These are phyloP conservation scores for Candida koratica DNA, from an alignment of 805 yeast genomes.

Conservation along the genomic window DNA sequence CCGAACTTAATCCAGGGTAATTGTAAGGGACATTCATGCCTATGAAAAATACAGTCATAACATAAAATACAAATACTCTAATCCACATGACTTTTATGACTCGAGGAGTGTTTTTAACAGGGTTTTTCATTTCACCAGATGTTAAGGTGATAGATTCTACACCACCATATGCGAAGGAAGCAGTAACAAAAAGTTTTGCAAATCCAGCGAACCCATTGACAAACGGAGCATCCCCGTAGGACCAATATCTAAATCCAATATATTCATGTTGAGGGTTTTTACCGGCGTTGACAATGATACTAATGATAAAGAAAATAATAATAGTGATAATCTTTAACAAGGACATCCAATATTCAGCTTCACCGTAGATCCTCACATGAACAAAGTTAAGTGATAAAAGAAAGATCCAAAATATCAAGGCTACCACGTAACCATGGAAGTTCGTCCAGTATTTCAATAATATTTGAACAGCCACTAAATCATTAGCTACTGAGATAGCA, in stretches of 20 bases:
- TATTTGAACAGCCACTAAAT: slow-evolving; percentile 44
- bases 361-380: slow-evolving; percentile 40
- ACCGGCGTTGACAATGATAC: slow-evolving; percentile 56
- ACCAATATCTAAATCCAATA: slow-evolving; percentile 43
- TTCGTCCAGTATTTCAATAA: slow-evolving; percentile 47
- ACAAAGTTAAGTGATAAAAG: slow-evolving; percentile 40
- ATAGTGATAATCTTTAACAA: slow-evolving; percentile 47
- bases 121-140: slow-evolving; percentile 33
- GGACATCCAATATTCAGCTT: slow-evolving; percentile 39
- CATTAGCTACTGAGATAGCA: slow-evolving; percentile 46
- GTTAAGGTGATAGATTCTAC: slow-evolving; percentile 37
- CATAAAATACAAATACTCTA: slow-evolving; percentile 32
- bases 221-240: slow-evolving; percentile 49
- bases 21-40: slow-evolving; percentile 41
- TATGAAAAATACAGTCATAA: slow-evolving; percentile 38
- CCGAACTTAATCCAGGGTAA: slow-evolving; percentile 29
- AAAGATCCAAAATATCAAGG: slow-evolving; percentile 52
- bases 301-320: slow-evolving; percentile 51
- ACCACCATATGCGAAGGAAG: slow-evolving; percentile 52
- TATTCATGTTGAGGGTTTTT: slow-evolving; percentile 45
- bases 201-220: slow-evolving; percentile 51
- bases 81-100: slow-evolving; percentile 30
- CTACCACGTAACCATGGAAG: slow-evolving; percentile 48
- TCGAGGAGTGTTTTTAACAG: slow-evolving; percentile 27
- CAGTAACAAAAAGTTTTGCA: slow-evolving; percentile 47